Base-by-base conservation (phyloP, 2,329 filamentous ascomycete genomes). In the Cytospora paraplurivora region DNA sequence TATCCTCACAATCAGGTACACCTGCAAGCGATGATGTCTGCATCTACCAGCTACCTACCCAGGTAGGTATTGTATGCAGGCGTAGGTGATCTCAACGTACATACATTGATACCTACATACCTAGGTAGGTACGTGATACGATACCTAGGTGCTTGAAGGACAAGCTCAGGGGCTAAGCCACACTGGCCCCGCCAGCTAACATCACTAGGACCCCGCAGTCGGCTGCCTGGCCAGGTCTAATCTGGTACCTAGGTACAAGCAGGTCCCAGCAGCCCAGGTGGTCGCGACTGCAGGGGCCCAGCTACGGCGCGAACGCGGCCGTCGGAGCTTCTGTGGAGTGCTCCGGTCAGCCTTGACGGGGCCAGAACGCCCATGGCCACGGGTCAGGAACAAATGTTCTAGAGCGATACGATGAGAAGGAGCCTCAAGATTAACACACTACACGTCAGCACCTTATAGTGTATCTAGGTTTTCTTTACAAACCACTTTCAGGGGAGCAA, bases 381-480 rank as follows among this genome's bases (percentile, higher is more conserved):
- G 13, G 44, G 44, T 17, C 44, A 47, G 44, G 44, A 47, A 47
- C 44, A 47, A 3, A n/a, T 35, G 44, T 19, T 47, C 44, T 47
- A 47, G 44, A 47, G 21, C 44, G n/a, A 47, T 47, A 47, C 44
- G 44, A 47, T 47, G n/a, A 19, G 44, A 47, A 47, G 32, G 54
- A 32, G 37, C 37, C 54, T 56, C 19, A 10, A 19, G 15, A 21
- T 41, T 41, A 32, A 10, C 50, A 19, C 49, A 51, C 12, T 51
- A 47, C 44, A 47, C 44, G 44, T 47, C 44, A 47, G 44, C 44
- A 19, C 44, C 44, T 47, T 19, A 7, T 21, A 21, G 12, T 21
- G 12, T 11, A 56, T 35, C 13, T 27, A 38, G 33, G 52, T 35
- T 38, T 56, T 19, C 34, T 27, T 27, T 27, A 19, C 44, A 21